These are phyloP conservation scores for Penicillium daleae DNA, from an alignment of 495 filamentous ascomycete species.

Conservation along the genomic window DNA sequence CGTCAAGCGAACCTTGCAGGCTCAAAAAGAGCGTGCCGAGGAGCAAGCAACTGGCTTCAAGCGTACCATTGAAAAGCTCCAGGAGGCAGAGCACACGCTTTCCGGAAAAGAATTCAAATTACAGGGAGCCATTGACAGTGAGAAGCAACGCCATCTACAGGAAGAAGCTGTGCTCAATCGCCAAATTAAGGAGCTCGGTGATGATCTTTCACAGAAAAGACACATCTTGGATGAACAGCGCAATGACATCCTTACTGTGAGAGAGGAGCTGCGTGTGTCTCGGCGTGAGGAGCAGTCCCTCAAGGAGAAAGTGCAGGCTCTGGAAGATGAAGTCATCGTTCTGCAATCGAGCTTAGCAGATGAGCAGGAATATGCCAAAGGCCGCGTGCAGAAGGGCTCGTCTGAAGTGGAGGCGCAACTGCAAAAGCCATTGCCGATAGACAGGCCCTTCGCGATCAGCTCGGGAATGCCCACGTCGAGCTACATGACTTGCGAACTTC, in stretches of 20 bases:
- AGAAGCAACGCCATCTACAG: conserved; percentile 58
- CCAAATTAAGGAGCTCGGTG: conserved; percentile 61
- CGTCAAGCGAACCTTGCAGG: conserved; percentile 63
- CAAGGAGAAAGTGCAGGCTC: conserved; percentile 67
- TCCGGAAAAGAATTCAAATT: conserved; percentile 67
- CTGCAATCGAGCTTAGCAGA: conserved; percentile 76
- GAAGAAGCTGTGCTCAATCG: conserved; percentile 58
- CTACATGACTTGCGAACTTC: conserved; percentile 58
- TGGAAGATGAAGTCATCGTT: conserved; percentile 82
- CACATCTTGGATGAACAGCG: conserved; percentile 56
- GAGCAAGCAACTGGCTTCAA: conserved; percentile 72
- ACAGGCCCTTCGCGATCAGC: conserved; percentile 64
- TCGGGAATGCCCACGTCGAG: conserved; percentile 63
- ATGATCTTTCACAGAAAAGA: conserved; percentile 59
- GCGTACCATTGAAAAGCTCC: conserved; percentile 72
- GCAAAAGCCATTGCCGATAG: conserved; percentile 58
- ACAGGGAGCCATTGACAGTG: conserved; percentile 63
- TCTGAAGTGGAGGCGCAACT: conserved; percentile 53
- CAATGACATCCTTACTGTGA: conserved; percentile 61
- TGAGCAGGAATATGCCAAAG: conserved; percentile 66
- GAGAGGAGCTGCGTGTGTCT: conserved; percentile 69
- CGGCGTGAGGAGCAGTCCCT: conserved; percentile 66
- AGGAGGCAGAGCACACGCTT: conserved; percentile 64
- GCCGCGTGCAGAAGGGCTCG: conserved; percentile 51
- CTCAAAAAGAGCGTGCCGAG: conserved; percentile 68